Evolutionary conservation across 306 rosid genomes (phyloP).

Genomic region (Cyclanthera cordifolia): DNA sequence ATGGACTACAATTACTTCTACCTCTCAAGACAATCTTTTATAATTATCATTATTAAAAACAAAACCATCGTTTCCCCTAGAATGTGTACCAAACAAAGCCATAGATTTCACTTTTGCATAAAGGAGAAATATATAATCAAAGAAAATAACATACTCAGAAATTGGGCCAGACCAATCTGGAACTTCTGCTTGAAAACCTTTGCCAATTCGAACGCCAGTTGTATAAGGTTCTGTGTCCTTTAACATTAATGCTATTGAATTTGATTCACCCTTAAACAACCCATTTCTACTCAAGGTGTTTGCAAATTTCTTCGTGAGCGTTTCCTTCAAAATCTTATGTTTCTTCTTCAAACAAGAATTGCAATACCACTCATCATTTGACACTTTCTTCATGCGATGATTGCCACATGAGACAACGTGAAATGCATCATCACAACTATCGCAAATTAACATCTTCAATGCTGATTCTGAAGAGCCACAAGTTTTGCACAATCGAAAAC

Average conservation of each 20-base stretch:
- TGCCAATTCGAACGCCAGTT: slow-evolving; percentile 65
- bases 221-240: slow-evolving; percentile 39
- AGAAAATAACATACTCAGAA: slow-evolving; percentile 35
- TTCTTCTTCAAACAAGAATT: slow-evolving; percentile 55
- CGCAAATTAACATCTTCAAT: slow-evolving; percentile 65
- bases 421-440: slow-evolving; percentile 76
- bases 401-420: slow-evolving; percentile 54
- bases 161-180: slow-evolving; percentile 65
- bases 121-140: slow-evolving; percentile 8
- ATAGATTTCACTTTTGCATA: not conserved
- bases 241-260: slow-evolving; percentile 48
- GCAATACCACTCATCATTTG: slow-evolving; percentile 85
- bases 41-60: no score
- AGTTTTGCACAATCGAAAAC: slow-evolving; percentile 51
- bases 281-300: slow-evolving; percentile 28
- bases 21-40: not conserved
- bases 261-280: slow-evolving; percentile 37
- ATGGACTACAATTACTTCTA: not conserved
- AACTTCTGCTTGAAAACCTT: slow-evolving; percentile 90
- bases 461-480: slow-evolving; percentile 46
- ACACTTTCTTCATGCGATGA: slow-evolving; percentile 42
- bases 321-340: slow-evolving; percentile 41
- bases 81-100: not conserved
- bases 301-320: slow-evolving; percentile 26
- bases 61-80: no score